phyloP scores from a whole-genome alignment of 192 early-diverging fungal genomes.

The Gryganskiella cystojenkinii region DNA sequence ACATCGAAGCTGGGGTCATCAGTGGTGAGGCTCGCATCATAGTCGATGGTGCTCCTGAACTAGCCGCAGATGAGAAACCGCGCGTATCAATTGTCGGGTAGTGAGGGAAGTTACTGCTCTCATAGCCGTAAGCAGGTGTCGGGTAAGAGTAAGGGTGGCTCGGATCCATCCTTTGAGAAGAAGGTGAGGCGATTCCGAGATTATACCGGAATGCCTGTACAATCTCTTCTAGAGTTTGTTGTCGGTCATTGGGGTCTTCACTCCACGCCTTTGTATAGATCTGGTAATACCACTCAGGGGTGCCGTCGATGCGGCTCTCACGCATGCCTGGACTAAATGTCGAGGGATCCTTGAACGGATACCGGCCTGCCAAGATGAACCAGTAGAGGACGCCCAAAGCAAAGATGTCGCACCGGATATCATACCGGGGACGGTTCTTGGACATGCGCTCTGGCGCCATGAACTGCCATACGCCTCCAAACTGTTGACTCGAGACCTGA shows the following conservation, averaged over 20 bases:
- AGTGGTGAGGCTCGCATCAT: constrained; percentile 33
- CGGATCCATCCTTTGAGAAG: constrained; percentile 13
- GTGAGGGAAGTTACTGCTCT: background rate
- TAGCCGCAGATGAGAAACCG: constrained; percentile 4
- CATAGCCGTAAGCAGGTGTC: constrained; percentile 10
- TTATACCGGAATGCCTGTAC: constrained; percentile 26
- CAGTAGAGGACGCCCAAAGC: constrained; percentile 46
- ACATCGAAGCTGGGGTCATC: constrained; percentile 37
- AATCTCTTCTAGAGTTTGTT: constrained; percentile 30
- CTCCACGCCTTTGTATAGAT: constrained; percentile 36
- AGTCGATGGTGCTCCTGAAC: constrained; percentile 16
- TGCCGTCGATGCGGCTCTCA: constrained; percentile 26
- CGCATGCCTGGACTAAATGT: constrained; percentile 26
- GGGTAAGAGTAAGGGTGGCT: constrained; percentile 12
- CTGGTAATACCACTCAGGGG: constrained; percentile 27
- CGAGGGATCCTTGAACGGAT: constrained; percentile 40
- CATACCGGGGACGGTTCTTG: constrained; percentile 41
- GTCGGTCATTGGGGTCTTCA: constrained; percentile 30
- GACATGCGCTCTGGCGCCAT: constrained; percentile 49
- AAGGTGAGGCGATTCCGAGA: constrained; percentile 23
- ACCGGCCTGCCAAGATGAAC: constrained; percentile 41
- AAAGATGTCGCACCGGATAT: constrained; percentile 47
- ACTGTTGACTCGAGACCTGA: constrained; percentile 43
- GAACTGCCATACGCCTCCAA: constrained; percentile 49
- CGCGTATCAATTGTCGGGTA: constrained; percentile 15